A percentile compares a stretch with the other conserved stretches of the same genome.
Conservation (phyloP, 805 yeast species). For the Ogataea pignaliae region DNA sequence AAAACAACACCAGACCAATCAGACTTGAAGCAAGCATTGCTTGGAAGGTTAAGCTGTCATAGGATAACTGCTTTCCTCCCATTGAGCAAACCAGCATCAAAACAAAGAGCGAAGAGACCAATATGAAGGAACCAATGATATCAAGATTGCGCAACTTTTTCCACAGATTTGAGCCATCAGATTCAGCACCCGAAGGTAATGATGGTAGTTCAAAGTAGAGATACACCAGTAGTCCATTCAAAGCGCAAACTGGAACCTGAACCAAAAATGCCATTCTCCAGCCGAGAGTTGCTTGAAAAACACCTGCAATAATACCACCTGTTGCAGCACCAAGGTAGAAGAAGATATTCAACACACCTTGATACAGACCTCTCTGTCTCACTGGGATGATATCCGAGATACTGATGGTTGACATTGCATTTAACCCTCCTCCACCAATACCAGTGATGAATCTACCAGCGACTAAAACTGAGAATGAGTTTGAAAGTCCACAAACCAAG, state of each 20-base stretch:
- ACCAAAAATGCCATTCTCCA: conserved; percentile 63
- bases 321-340: conserved; percentile 73
- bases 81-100: conserved; percentile 62
- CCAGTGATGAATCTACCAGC: conserved; percentile 73
- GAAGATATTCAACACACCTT: conserved; percentile 74
- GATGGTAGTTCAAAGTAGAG: conserved; percentile 34
- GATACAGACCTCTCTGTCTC: conserved; percentile 74
- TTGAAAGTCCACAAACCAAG: conserved; percentile 36
- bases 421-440: conserved; percentile 84
- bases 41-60: conserved; percentile 38
- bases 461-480: conserved; percentile 39
- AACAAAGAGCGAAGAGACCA: conserved; percentile 54
- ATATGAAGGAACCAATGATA: conserved; percentile 55
- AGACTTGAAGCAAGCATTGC: conserved; percentile 31
- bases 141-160: conserved; percentile 57
- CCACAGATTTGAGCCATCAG: conserved; percentile 38
- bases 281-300: conserved; percentile 46
- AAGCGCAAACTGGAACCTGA: conserved; percentile 47
- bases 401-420: conserved; percentile 68
- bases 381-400: conserved; percentile 73
- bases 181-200: conserved; percentile 50
- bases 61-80: conserved; percentile 54
- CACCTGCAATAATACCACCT: conserved; percentile 68
- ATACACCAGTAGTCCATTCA: conserved; percentile 36
- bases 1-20: conserved; percentile 36